phyloP scores from a whole-genome alignment of 1,284 basidiomycete species.

The Ustilago lituana region DNA sequence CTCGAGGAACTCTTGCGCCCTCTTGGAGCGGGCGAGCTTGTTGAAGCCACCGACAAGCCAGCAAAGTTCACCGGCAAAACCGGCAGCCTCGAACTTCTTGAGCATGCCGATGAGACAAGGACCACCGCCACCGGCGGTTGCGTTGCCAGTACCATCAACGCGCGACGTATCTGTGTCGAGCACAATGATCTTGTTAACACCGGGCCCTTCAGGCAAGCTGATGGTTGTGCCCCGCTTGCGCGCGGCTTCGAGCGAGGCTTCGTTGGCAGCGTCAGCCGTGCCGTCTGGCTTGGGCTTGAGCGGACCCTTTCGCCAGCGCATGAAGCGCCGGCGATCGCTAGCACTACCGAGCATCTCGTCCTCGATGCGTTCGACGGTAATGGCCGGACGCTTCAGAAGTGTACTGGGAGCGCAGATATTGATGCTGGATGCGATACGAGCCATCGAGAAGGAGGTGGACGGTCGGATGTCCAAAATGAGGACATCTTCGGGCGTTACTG shows the following conservation, averaged over 20 bases:
- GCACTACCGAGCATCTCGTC: slow-evolving; percentile 58
- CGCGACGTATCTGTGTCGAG: slow-evolving; percentile 59
- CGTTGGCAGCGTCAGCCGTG: slow-evolving; percentile 8
- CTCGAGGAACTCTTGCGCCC: slow-evolving; percentile 34
- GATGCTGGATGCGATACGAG: slow-evolving; percentile 72
- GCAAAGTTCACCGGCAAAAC: slow-evolving; percentile 58
- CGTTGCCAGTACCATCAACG: slow-evolving; percentile 54
- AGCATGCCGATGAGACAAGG: slow-evolving; percentile 63
- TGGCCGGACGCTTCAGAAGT: slow-evolving; percentile 72
- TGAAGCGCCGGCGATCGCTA: slow-evolving; percentile 47
- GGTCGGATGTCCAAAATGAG: slow-evolving; percentile 85
- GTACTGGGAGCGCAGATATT: slow-evolving; percentile 93
- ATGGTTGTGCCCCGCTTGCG: slow-evolving; percentile 33
- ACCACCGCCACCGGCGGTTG: slow-evolving; percentile 60
- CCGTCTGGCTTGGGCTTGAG: slow-evolving; percentile 22
- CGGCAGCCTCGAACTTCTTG: slow-evolving; percentile 63
- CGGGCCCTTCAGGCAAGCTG: slow-evolving; percentile 30
- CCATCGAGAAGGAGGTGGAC: slow-evolving; percentile 69
- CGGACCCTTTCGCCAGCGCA: slow-evolving; percentile 51
- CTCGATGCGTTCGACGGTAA: slow-evolving; percentile 62
- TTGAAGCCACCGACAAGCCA: slow-evolving; percentile 66
- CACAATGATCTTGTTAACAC: slow-evolving; percentile 59
- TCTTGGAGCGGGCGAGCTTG: slow-evolving; percentile 34
- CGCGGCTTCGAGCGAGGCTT: slow-evolving; percentile 17
- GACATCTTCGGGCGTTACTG: slow-evolving; percentile 32